phyloP scores from a whole-genome alignment of 2,329 filamentous ascomycete species.

The Cytospora schulzeri region DNA sequence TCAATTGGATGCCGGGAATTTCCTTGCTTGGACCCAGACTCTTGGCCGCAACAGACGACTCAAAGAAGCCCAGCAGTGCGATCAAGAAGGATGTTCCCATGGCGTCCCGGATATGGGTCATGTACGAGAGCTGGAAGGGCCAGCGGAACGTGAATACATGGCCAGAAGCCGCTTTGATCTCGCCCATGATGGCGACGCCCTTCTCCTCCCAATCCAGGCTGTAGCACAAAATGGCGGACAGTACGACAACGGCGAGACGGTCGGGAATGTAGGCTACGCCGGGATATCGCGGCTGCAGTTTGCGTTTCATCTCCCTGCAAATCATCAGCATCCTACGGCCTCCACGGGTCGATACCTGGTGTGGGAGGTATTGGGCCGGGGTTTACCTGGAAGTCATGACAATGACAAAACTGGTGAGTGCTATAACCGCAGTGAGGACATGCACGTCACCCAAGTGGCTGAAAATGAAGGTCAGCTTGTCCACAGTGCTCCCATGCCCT shows the following conservation, averaged over 20 bases:
- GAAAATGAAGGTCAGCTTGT: slow-evolving; percentile 81
- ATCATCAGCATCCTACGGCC: background rate
- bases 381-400: slow-evolving; percentile 87
- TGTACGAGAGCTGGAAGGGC: slow-evolving; percentile 75
- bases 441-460: slow-evolving; percentile 68
- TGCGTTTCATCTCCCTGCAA: slow-evolving; percentile 74
- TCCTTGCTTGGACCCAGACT: slow-evolving; percentile 72
- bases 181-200: slow-evolving; percentile 82
- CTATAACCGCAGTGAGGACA: slow-evolving; percentile 73
- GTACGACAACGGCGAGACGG: slow-evolving; percentile 83
- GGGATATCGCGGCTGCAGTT: slow-evolving; percentile 76
- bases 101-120: slow-evolving; percentile 81
- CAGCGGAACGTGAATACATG: slow-evolving; percentile 78
- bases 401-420: slow-evolving; percentile 76
- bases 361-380: background rate
- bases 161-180: slow-evolving; percentile 74
- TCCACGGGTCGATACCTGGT: background rate
- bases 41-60: slow-evolving; percentile 94
- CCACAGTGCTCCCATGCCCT: slow-evolving; percentile 80
- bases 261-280: slow-evolving; percentile 88
- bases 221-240: slow-evolving; percentile 81
- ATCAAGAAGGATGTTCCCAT: slow-evolving; percentile 93
- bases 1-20: slow-evolving; percentile 79
- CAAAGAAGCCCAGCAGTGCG: slow-evolving; percentile 95
- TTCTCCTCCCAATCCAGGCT: slow-evolving; percentile 74